Conservation (phyloP, 2,329 filamentous ascomycete species). For the Fusarium udum region DNA sequence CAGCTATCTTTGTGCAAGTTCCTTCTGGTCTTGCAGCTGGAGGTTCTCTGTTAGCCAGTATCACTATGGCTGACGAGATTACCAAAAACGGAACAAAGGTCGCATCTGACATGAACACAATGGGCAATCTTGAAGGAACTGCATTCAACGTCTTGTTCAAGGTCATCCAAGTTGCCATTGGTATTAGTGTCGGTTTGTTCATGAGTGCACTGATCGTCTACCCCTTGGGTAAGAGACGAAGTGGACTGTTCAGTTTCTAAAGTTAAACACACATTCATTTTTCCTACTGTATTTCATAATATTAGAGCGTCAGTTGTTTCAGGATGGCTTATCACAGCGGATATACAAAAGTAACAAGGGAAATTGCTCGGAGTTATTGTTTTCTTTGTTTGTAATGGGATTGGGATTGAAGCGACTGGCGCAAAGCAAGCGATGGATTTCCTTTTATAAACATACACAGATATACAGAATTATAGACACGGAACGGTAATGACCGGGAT, state of each 20-base stretch:
- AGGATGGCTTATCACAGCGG: not conserved
- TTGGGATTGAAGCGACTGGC: conserved; percentile 17
- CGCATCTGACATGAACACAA: conserved; percentile 36
- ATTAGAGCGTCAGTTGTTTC: not conserved
- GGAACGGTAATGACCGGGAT: conserved; percentile 19
- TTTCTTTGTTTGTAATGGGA: conserved; percentile 1
- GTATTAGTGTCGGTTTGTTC: conserved; percentile 69
- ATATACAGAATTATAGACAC: conserved; percentile 10
- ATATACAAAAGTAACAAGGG: conserved; percentile 1
- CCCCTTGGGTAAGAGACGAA: conserved; percentile 66
- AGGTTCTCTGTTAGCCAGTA: conserved; percentile 66
- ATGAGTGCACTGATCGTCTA: conserved; percentile 65
- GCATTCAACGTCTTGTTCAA: conserved; percentile 65
- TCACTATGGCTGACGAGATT: conserved; percentile 65
- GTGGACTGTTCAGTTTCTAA: conserved; percentile 65
- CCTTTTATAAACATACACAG: not conserved
- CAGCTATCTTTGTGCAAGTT: conserved; percentile 82
- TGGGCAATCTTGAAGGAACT: conserved; percentile 53
- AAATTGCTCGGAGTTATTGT: not conserved
- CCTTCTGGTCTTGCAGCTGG: conserved; percentile 69
- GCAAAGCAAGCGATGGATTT: conserved; percentile 28
- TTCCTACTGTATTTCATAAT: not conserved
- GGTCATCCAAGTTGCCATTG: conserved; percentile 69
- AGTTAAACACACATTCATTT: not conserved
- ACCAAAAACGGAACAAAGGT: conserved; percentile 54